Conservation (phyloP, 2,329 filamentous ascomycete genomes). For the Curvularia sp. region DNA sequence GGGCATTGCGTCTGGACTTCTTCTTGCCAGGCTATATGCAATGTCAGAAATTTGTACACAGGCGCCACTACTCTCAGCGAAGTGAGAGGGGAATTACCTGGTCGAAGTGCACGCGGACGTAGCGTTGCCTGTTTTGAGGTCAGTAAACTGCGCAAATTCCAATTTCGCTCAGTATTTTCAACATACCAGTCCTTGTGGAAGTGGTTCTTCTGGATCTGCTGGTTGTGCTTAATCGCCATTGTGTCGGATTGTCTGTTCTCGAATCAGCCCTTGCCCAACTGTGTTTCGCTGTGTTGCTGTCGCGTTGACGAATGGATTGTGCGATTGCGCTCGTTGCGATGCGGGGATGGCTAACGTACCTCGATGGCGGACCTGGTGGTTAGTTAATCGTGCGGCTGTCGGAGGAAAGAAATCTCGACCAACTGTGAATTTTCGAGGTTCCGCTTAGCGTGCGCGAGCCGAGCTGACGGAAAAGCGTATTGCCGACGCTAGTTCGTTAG, state of each 20-base stretch:
- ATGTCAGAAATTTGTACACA: constrained; percentile 50
- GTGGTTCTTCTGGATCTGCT: constrained; percentile 94
- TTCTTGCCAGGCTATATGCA: constrained; percentile 85
- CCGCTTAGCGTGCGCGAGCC: constrained; percentile 26
- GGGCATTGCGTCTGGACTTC: constrained; percentile 87
- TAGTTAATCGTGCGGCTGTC: constrained; percentile 38
- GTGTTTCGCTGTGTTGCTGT: background rate
- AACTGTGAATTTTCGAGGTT: constrained; percentile 24
- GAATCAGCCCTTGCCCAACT: constrained; percentile 8
- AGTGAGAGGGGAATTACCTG: constrained; percentile 77
- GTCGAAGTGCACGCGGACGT: constrained; percentile 99
- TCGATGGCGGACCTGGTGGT: constrained; percentile 41
- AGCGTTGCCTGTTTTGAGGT: constrained; percentile 76
- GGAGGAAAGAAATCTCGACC: constrained; percentile 20
- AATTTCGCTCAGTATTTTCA: background rate
- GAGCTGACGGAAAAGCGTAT: constrained; percentile 25
- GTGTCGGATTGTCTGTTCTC: constrained; percentile 37
- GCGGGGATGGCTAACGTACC: constrained; percentile 30
- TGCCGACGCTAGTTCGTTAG: constrained; percentile 19
- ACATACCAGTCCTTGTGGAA: constrained; percentile 67
- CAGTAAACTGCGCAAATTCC: constrained; percentile 24
- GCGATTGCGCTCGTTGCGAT: constrained; percentile 16
- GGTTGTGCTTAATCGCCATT: constrained; percentile 99
- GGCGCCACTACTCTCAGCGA: constrained; percentile 61
- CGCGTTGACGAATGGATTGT: constrained; percentile 11